Evolutionary conservation across 257 asterid species (phyloP).

Genomic region (Lantana camara): DNA sequence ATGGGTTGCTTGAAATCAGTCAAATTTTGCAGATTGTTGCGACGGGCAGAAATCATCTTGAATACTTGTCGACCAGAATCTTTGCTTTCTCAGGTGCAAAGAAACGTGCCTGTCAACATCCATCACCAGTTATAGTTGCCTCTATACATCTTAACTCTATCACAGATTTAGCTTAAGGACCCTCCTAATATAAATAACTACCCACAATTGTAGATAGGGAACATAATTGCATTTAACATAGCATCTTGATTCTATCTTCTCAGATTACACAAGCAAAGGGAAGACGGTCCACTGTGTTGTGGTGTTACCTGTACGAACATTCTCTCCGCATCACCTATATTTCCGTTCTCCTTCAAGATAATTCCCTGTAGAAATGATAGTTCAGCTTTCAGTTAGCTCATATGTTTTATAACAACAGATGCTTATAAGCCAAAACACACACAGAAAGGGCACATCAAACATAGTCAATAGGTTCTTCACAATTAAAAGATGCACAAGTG

Average conservation of each 20-base stretch:
- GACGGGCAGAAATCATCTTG: slow-evolving; percentile 41
- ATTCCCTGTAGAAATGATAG: slow-evolving; percentile 64
- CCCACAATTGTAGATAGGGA: no score
- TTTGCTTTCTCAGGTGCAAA: slow-evolving; percentile 81
- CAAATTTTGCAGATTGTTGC: background rate
- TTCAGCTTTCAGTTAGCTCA: slow-evolving; percentile 7
- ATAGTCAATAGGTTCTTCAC: no score
- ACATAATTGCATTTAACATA: no score
- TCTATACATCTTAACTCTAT: background rate
- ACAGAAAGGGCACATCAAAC: no score
- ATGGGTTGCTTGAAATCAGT: no score
- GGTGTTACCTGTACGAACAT: slow-evolving; percentile 88
- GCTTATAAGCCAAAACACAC: no score
- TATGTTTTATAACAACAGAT: background rate
- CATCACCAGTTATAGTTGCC: background rate
- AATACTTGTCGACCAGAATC: slow-evolving; percentile 69
- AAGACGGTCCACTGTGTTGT: no score
- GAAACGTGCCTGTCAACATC: slow-evolving; percentile 74
- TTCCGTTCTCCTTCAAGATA: slow-evolving; percentile 82
- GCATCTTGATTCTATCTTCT: no score
- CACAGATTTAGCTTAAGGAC: no score
- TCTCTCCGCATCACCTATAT: slow-evolving; percentile 87
- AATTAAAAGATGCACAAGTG: no score
- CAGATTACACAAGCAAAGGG: no score
- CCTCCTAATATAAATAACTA: no score